A percentile compares a stretch with the other conserved stretches of the same genome.
These are phyloP conservation scores for Colletotrichum sp. DNA, from an alignment of 2,329 filamentous ascomycete genomes.

Conservation along the genomic window DNA sequence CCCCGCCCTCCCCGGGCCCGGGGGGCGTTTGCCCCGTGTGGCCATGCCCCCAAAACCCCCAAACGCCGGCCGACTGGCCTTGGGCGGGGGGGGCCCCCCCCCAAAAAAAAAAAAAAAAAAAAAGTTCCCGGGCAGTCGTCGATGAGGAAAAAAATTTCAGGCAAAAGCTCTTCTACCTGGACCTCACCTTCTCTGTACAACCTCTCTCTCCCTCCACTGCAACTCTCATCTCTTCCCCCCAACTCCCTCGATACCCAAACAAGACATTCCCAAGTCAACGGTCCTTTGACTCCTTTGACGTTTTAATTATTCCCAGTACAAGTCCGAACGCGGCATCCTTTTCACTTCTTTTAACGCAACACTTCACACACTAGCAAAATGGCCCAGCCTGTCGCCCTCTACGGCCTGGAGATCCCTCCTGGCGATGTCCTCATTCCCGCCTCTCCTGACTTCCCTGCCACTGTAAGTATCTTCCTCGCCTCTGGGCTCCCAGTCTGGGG, in stretches of 20 bases:
- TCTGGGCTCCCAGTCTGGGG: not conserved
- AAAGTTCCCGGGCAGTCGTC: slow-evolving; percentile 14
- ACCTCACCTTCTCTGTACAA: slow-evolving; percentile 7
- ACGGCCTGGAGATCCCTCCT: slow-evolving; percentile 88
- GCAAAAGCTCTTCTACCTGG: slow-evolving; percentile 16
- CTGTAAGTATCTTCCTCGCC: slow-evolving; percentile 62
- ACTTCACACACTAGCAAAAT: slow-evolving; percentile 41
- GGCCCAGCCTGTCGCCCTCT: slow-evolving; percentile 77
- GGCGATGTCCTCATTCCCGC: slow-evolving; percentile 85
- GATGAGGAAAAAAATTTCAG: slow-evolving; percentile 23
- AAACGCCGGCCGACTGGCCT: too few relatives aligned
- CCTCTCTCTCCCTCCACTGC: slow-evolving; percentile 14
- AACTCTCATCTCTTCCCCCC: slow-evolving; percentile 13
- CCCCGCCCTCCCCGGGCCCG: too few relatives aligned
- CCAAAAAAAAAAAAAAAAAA: slow-evolving; percentile 1
- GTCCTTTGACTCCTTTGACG: slow-evolving; percentile 20
- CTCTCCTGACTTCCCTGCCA: slow-evolving; percentile 78
- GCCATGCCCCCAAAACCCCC: too few relatives aligned
- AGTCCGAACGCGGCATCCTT: slow-evolving; percentile 6
- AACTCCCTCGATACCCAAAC: not conserved
- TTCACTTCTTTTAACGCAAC: not conserved
- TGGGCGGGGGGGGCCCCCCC: slow-evolving; percentile 10
- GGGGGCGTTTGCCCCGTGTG: too few relatives aligned
- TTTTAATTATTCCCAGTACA: slow-evolving; percentile 4
- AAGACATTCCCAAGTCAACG: not conserved